These are phyloP conservation scores for Fragaria ananassa DNA, from an alignment of 306 rosid genomes.

Conservation along the genomic window DNA sequence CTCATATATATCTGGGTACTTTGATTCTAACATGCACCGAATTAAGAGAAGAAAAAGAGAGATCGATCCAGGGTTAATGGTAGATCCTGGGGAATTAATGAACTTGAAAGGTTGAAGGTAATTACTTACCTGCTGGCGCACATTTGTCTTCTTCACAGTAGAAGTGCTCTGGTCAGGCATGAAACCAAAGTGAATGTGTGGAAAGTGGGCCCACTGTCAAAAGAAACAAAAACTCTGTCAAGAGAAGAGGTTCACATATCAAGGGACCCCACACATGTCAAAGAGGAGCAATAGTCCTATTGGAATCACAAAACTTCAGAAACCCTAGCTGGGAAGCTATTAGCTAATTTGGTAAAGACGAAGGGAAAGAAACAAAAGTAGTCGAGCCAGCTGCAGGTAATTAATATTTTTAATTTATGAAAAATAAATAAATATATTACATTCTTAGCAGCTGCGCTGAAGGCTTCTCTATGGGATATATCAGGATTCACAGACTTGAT, in stretches of 20 bases:
- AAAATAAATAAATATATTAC: conserved; percentile 19
- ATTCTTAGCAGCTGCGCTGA: conserved; percentile 58
- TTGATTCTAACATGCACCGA: not conserved
- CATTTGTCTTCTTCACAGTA: conserved; percentile 46
- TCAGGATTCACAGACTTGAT: conserved; percentile 55
- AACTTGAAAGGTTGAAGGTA: not conserved
- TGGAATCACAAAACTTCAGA: not conserved
- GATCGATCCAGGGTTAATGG: not conserved
- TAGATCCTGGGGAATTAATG: not conserved
- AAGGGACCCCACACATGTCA: conserved; percentile 5
- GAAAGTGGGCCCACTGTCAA: conserved; percentile 57
- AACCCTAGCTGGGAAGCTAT: conserved; percentile 15
- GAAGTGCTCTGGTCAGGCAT: conserved; percentile 55
- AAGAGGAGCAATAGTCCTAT: not conserved
- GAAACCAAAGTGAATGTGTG: conserved; percentile 62
- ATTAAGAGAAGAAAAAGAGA: not conserved
- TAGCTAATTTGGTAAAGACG: conserved; percentile 27
- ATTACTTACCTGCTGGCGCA: conserved; percentile 48
- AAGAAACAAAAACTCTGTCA: not conserved
- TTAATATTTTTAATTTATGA: not conserved
- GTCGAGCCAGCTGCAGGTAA: not conserved
- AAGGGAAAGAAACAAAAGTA: not conserved
- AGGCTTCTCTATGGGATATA: conserved; percentile 57
- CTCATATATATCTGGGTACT: not conserved
- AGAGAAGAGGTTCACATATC: conserved; percentile 12